Base-by-base conservation (phyloP, 805 yeast species). In the Schwanniomyces sp. region DNA sequence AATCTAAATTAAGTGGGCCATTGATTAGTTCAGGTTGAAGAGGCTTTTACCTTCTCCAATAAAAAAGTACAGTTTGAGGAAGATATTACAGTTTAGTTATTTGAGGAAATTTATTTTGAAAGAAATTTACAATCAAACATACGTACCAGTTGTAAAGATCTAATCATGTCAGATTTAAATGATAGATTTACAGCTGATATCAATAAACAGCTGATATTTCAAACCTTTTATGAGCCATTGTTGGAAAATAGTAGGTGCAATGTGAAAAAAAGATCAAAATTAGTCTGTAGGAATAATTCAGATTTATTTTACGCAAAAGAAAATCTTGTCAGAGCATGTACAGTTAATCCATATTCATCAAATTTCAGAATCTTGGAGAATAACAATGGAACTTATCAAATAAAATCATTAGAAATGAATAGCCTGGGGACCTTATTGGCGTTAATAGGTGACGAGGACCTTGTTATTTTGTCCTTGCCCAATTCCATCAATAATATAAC, bases 361-460 rank as follows among this genome's bases (percentile, higher is more conserved):
- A 55, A 55, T 38, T 70, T 62, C 54, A 52, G 53, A 34, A 25
- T 63, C 11, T 44, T 70, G 17, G 52, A 53, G 12, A 45, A 51
- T 12, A 25, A 26, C 4, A 40, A 62, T 26, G 62, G 62, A 10
- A 38, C 42, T 7, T 68, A 67, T 47, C 59, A 58, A 16, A 70
- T 78, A 26, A 49, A 53, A 3, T 62, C 64, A 0, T 43, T 80
- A 17, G 55, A 55, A 17, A 48, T 76, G 45, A 80, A 80, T 56
- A 47, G 56, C 4, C 57, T 70, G 32, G 81, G 77, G 4, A 65
- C 73, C 0, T 59, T 74, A 5, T 48, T 81, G 43, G 82, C 80
- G 2, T 54, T 70, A 2, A 59, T 69, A n/a, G 74, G 78, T 5
- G 58, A 54, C 1, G 8, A 44, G 5, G 55, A 59, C 11, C 46